Conservation (phyloP, 2,329 filamentous ascomycete species). For the Thielaviopsis populi region DNA sequence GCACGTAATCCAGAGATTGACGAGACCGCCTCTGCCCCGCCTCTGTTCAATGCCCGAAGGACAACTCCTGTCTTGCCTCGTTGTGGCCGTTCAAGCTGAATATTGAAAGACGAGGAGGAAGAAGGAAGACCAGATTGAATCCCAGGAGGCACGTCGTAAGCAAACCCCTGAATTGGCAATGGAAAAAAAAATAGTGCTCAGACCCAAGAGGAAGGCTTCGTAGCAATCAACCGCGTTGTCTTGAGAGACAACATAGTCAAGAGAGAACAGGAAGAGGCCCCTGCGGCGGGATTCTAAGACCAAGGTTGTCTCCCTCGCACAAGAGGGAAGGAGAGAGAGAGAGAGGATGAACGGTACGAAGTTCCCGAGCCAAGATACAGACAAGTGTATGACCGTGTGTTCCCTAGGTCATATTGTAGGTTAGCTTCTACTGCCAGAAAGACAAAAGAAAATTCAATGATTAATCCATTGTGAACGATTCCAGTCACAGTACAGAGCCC, state of each 20-base stretch:
- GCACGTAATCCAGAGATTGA: too few species aligned
- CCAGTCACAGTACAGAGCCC: too few species aligned
- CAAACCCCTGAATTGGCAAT: slow-evolving; percentile 6
- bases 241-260: neutral
- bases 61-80: too few species aligned
- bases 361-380: neutral
- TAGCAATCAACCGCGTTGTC: neutral
- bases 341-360: neutral
- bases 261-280: slow-evolving; percentile 1
- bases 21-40: too few species aligned
- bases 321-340: neutral
- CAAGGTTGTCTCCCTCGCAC: neutral
- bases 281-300: neutral
- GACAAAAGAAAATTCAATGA: too few species aligned
- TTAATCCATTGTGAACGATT: too few species aligned
- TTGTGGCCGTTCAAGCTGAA: neutral
- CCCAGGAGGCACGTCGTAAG: neutral
- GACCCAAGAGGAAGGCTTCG: neutral
- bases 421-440: too few species aligned
- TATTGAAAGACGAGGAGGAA: neutral
- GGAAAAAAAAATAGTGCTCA: neutral
- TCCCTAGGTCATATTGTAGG: too few species aligned
- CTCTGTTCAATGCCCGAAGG: too few species aligned
- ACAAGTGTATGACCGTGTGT: too few species aligned
- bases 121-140: neutral